Conservation (phyloP, 106 monocot species). For the Acorus gramineus region DNA sequence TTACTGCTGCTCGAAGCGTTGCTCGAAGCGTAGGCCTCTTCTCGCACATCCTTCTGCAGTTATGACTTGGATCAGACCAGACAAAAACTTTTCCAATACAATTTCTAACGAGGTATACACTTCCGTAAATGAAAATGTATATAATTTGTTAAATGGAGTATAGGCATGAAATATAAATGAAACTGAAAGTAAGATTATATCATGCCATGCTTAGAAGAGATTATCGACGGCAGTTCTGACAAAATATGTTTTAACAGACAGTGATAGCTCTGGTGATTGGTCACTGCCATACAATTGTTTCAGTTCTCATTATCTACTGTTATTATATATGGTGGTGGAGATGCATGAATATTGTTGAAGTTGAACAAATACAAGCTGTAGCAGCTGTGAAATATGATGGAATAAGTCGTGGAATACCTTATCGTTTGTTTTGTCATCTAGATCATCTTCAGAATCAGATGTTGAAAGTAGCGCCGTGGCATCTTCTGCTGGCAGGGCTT, state of each 20-base stretch:
- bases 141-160: too few relatives aligned
- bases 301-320: too few relatives aligned
- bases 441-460: conserved; percentile 35
- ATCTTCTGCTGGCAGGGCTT: conserved; percentile 28
- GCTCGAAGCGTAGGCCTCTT: conserved; percentile 45
- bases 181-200: too few relatives aligned
- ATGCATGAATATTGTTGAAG: not conserved
- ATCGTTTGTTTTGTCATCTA: conserved; percentile 41
- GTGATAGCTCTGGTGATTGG: too few relatives aligned
- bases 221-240: too few relatives aligned
- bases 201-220: too few relatives aligned
- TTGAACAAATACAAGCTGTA: not conserved
- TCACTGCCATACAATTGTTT: too few relatives aligned
- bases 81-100: not conserved
- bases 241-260: too few relatives aligned
- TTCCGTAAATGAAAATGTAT: not conserved
- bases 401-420: conserved; percentile 17
- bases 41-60: conserved; percentile 29
- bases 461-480: conserved; percentile 24
- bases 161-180: too few relatives aligned
- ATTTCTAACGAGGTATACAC: not conserved
- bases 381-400: not conserved
- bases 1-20: conserved; percentile 42
- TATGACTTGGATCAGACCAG: not conserved
- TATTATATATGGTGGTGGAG: not conserved